A percentile compares a stretch with the other conserved stretches of the same genome.
phyloP scores from a whole-genome alignment of 2,329 filamentous ascomycete genomes.

The Fusarium poae region DNA sequence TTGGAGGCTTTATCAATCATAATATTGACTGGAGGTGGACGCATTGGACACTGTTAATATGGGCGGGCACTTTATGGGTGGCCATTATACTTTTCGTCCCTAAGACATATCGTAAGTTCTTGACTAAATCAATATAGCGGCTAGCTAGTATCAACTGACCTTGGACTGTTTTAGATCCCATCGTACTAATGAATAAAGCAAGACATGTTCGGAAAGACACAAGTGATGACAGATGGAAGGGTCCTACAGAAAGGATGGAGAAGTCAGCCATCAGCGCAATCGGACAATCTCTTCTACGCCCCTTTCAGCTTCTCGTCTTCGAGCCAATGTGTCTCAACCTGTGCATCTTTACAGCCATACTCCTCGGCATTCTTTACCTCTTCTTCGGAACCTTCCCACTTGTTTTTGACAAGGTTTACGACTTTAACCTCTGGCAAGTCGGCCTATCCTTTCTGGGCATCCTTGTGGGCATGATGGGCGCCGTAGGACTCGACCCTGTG shows the following conservation, averaged over 20 bases:
- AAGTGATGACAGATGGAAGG: constrained; percentile 80
- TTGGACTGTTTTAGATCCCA: constrained; percentile 60
- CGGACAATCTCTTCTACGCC: constrained; percentile 71
- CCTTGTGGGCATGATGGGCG: constrained; percentile 75
- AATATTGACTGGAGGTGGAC: constrained; percentile 82
- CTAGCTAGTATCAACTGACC: constrained; percentile 10
- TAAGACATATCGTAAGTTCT: constrained; percentile 80
- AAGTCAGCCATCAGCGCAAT: constrained; percentile 75
- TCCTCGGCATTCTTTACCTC: constrained; percentile 89
- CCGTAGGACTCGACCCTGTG: constrained; percentile 72
- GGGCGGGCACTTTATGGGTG: constrained; percentile 74
- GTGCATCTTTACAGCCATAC: constrained; percentile 83
- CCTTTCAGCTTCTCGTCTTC: constrained; percentile 81
- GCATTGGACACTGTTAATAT: constrained; percentile 87
- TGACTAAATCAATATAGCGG: not conserved
- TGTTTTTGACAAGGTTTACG: constrained; percentile 80
- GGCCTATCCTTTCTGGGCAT: constrained; percentile 84
- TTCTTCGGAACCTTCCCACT: constrained; percentile 91
- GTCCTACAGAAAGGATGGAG: constrained; percentile 79
- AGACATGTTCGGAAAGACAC: constrained; percentile 77
- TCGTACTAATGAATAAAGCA: constrained; percentile 81
- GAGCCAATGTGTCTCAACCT: constrained; percentile 90
- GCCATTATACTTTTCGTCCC: constrained; percentile 80
- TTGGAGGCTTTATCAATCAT: constrained; percentile 87
- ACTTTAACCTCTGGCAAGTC: constrained; percentile 81